Percentiles rank a stretch among this genome's conserved stretches.
phyloP scores from a whole-genome alignment of 495 filamentous ascomycete genomes.

The Zalerion maritima region DNA sequence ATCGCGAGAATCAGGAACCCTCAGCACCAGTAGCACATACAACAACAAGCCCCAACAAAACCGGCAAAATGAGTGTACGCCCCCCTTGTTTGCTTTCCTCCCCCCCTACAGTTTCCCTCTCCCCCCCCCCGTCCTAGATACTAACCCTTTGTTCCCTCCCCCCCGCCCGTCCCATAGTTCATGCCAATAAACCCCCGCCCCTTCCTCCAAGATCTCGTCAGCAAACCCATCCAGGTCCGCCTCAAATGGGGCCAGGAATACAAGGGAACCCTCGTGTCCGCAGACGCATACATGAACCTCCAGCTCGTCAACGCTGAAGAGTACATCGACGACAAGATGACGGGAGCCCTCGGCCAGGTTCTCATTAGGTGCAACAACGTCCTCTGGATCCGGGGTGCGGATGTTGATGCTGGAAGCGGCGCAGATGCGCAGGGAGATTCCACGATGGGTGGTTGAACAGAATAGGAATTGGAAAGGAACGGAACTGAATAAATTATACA shows the following conservation, averaged over 20 bases:
- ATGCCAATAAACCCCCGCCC: conserved; percentile 84
- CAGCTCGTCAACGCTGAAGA: conserved; percentile 82
- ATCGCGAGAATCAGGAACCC: no score
- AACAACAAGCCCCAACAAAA: no score
- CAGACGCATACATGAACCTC: conserved; percentile 97
- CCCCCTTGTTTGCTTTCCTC: no score
- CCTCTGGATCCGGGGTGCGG: conserved; percentile 67
- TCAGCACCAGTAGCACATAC: no score
- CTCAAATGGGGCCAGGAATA: conserved; percentile 99
- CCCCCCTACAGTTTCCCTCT: conserved; percentile 30
- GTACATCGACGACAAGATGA: conserved; percentile 76
- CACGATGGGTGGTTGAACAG: conserved; percentile 46
- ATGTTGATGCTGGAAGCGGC: no score
- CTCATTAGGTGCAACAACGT: conserved; percentile 96
- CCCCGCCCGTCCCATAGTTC: conserved; percentile 34
- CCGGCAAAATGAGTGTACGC: no score
- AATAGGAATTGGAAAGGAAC: not conserved
- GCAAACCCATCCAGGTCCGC: conserved; percentile 76
- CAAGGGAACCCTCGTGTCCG: conserved; percentile 66
- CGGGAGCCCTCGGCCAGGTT: conserved; percentile 73
- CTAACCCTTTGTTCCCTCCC: conserved; percentile 3
- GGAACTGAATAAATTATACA: no score
- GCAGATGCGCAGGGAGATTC: conserved; percentile 39
- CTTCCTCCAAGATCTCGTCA: conserved; percentile 74
- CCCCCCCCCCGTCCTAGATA: conserved; percentile 2